Evolutionary conservation across 257 asterid species (phyloP).

Genomic region (Henckelia pumila): DNA sequence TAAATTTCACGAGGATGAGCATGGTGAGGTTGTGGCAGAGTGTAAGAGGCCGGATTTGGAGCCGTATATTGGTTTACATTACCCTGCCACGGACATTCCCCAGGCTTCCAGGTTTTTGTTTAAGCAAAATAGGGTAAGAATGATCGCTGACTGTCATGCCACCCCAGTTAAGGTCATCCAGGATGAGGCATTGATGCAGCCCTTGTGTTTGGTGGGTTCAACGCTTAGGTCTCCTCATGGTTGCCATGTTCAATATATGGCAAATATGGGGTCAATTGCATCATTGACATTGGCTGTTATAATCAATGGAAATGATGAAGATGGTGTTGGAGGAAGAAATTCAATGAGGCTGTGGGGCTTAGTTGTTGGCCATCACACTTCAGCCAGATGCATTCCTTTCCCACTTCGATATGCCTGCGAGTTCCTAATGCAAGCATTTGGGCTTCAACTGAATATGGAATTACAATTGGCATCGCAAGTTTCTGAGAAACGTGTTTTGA

Average conservation of each 20-base stretch:
- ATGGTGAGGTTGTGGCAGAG: conserved; percentile 68
- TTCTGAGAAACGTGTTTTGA: conserved; percentile 70
- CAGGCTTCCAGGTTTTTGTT: conserved; percentile 66
- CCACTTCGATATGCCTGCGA: conserved; percentile 90
- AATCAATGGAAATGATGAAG: conserved; percentile 58
- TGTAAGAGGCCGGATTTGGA: conserved; percentile 57
- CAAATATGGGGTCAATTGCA: conserved; percentile 66
- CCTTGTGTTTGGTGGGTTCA: conserved; percentile 60
- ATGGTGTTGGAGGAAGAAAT: conserved; percentile 48
- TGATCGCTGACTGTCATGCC: conserved; percentile 60
- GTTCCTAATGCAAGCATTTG: conserved; percentile 87
- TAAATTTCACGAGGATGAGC: conserved; percentile 84
- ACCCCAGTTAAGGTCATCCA: conserved; percentile 46
- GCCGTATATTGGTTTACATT: conserved; percentile 60
- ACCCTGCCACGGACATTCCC: conserved; percentile 64
- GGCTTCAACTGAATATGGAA: conserved; percentile 84
- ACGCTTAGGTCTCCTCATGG: conserved; percentile 64
- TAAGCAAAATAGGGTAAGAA: conserved; percentile 62
- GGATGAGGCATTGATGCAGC: conserved; percentile 61
- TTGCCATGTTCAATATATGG: conserved; percentile 68
- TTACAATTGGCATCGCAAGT: conserved; percentile 66
- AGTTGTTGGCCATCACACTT: conserved; percentile 87
- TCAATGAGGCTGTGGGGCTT: conserved; percentile 87
- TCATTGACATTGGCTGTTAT: conserved; percentile 54
- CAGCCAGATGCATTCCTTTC: conserved; percentile 61